Evolutionary conservation across 148 eudicot species (phyloP).

Genomic region (Gaultheria prostrata): DNA sequence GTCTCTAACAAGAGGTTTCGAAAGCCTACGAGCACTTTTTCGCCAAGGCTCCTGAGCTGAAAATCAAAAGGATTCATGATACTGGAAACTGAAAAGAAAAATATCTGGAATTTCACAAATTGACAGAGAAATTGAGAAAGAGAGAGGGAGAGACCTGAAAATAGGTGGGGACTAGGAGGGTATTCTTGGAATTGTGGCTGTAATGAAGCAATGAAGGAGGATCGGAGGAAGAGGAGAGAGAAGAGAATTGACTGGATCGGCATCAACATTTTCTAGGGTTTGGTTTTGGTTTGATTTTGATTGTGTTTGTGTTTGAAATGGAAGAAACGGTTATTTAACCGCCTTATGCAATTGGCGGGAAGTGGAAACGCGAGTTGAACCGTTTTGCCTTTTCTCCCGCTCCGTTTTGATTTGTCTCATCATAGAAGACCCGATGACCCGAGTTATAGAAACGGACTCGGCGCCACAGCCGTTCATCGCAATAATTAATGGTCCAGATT

Average conservation of each 20-base stretch:
- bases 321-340: slow-evolving; percentile 24
- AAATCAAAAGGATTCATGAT: slow-evolving; percentile 2
- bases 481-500: no score
- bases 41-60: slow-evolving; percentile 38
- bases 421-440: no score
- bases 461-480: no score
- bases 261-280: slow-evolving; percentile 17
- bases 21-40: slow-evolving; percentile 49
- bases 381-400: neutral
- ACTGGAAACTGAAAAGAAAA: neutral
- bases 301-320: neutral
- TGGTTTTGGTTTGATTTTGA: neutral
- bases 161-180: slow-evolving; percentile 15
- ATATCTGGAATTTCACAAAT: neutral
- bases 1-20: slow-evolving; percentile 61
- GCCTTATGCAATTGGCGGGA: slow-evolving; percentile 23
- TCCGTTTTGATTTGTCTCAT: neutral
- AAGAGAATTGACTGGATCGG: slow-evolving; percentile 4
- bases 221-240: slow-evolving; percentile 11
- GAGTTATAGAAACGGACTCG: neutral
- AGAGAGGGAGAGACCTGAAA: slow-evolving; percentile 19
- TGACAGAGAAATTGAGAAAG: neutral
- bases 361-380: neutral
- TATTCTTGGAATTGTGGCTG: slow-evolving; percentile 8
- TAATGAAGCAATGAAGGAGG: neutral